These are phyloP conservation scores for Dendrobium huoshanense DNA, from an alignment of 106 monocot species.

Conservation along the genomic window DNA sequence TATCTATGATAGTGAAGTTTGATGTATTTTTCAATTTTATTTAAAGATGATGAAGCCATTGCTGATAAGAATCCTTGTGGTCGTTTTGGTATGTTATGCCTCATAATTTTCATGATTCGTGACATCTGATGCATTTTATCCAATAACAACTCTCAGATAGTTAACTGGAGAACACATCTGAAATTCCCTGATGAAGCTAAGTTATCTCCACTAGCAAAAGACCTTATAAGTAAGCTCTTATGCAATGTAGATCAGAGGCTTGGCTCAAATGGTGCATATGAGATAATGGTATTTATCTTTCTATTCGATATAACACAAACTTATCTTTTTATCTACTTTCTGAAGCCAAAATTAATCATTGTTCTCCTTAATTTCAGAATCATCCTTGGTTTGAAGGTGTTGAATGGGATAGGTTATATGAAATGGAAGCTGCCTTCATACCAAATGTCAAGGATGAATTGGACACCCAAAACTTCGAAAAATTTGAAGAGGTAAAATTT, in stretches of 20 bases:
- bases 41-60: too few species aligned
- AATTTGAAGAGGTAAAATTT: slow-evolving; percentile 75
- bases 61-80: too few species aligned
- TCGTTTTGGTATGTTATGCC: too few species aligned
- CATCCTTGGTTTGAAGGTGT: slow-evolving; percentile 66
- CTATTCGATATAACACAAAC: background rate
- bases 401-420: slow-evolving; percentile 77
- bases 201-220: slow-evolving; percentile 72
- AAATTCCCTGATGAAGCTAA: slow-evolving; percentile 93
- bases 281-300: slow-evolving; percentile 63
- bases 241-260: slow-evolving; percentile 87
- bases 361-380: slow-evolving; percentile 28
- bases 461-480: slow-evolving; percentile 94
- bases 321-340: background rate
- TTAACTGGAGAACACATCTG: slow-evolving; percentile 87
- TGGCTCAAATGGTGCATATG: slow-evolving; percentile 82
- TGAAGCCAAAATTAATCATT: background rate
- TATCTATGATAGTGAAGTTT: background rate
- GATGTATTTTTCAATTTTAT: too few species aligned
- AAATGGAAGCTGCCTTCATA: slow-evolving; percentile 79
- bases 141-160: slow-evolving; percentile 47
- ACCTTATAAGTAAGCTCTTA: slow-evolving; percentile 76
- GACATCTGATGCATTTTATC: background rate
- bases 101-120: background rate
- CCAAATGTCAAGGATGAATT: slow-evolving; percentile 84